These are phyloP conservation scores for Calocera cornea DNA, from an alignment of 768 basidiomycete species.

Conservation along the genomic window DNA sequence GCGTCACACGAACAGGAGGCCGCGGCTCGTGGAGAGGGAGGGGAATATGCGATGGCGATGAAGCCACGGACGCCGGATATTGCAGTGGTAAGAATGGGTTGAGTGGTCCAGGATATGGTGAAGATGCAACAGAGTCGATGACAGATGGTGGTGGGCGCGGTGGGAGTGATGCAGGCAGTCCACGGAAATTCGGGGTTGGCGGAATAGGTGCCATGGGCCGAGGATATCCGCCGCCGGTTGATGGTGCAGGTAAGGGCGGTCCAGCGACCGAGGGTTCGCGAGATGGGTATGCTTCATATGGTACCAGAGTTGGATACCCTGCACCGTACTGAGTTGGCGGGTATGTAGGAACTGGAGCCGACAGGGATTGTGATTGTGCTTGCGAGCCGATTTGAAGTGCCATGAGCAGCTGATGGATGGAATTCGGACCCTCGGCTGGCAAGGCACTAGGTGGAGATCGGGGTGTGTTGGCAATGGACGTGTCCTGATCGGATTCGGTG, in stretches of 20 bases:
- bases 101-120: slow-evolving; percentile 9
- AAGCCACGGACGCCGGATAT: slow-evolving; percentile 6
- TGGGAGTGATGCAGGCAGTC: background rate
- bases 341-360: background rate
- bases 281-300: background rate
- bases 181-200: background rate
- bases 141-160: background rate
- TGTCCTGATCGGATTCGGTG: background rate
- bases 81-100: slow-evolving; percentile 12
- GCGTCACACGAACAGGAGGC: background rate
- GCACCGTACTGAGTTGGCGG: background rate
- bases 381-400: background rate
- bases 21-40: slow-evolving; percentile 3
- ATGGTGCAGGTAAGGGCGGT: background rate
- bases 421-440: background rate
- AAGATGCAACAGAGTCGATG: background rate
- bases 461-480: background rate
- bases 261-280: background rate
- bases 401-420: background rate
- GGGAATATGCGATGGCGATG: slow-evolving; percentile 10
- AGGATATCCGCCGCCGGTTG: background rate
- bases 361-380: background rate
- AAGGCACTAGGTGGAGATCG: background rate
- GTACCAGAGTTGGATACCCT: background rate
- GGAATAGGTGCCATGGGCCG: background rate